These are phyloP conservation scores for Geotrichum reessii DNA, from an alignment of 1,139 yeast genomes.

Conservation along the genomic window DNA sequence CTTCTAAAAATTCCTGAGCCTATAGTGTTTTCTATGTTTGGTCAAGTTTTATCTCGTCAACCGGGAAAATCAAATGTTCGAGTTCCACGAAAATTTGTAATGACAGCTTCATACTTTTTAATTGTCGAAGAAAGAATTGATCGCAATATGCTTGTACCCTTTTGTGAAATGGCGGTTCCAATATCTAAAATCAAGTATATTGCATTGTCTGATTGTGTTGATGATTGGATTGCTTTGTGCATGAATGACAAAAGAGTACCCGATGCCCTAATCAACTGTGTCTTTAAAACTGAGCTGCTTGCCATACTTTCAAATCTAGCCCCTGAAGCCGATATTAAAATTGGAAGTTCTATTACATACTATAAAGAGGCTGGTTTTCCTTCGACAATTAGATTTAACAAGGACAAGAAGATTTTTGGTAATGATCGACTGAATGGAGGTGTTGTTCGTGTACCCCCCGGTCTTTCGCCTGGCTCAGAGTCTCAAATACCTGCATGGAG, in stretches of 20 bases:
- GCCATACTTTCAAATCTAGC: constrained; percentile 67
- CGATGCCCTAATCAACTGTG: constrained; percentile 73
- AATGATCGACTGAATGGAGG: constrained; percentile 85
- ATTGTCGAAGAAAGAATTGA: constrained; percentile 67
- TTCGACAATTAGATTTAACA: constrained; percentile 64
- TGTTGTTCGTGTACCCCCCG: constrained; percentile 73
- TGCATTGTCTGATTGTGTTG: constrained; percentile 70
- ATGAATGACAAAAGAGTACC: constrained; percentile 49
- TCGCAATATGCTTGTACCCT: constrained; percentile 65
- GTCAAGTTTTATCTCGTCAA: constrained; percentile 74
- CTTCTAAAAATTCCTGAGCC: constrained; percentile 67
- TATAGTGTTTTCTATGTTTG: constrained; percentile 70
- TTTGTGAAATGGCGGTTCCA: constrained; percentile 59
- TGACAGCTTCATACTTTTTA: constrained; percentile 60
- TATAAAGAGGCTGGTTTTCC: constrained; percentile 82
- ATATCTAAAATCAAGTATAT: constrained; percentile 56
- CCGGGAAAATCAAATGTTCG: constrained; percentile 90
- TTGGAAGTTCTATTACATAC: constrained; percentile 71
- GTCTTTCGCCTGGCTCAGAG: constrained; percentile 64
- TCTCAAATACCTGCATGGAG: constrained; percentile 68
- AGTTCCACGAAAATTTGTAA: constrained; percentile 61
- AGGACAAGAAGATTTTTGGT: constrained; percentile 49
- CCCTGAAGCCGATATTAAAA: constrained; percentile 52
- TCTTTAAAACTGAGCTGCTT: constrained; percentile 82
- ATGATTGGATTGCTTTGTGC: constrained; percentile 86